Evolutionary conservation across 208 protist genomes (phyloP), one percentile per base, ranked within the genome.

Genomic region (Wallacemonas collosoma): DNA sequence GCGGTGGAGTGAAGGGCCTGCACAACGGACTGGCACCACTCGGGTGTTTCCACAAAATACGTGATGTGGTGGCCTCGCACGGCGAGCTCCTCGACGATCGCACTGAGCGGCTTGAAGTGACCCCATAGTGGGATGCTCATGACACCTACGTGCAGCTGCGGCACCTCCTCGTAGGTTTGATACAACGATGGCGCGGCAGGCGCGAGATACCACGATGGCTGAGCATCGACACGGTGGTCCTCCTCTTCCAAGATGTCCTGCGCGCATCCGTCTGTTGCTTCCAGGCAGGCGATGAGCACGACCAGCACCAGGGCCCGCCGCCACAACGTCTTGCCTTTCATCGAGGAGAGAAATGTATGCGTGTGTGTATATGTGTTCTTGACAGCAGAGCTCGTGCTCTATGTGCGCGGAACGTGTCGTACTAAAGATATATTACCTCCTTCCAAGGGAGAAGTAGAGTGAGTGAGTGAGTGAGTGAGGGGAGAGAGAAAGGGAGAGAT

Each of bases 21-120:
- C 41, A 65, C n/a, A 1, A 76, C 38, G 35, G 63, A 58, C n/a
- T 72, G 41, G 74, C 85, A 89, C 85, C 85, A 89, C 41, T 43
- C 40, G 4, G 48, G 56, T 26, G 75, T 73, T 71, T 90, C 82
- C 17, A 83, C 73, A 61, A 90, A 79, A 12, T 78, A 79, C 2
- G 85, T 79, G 12, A 87, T 79, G 41, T 75, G 74, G 75, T 90
- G 85, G 11, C 85, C 79, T 41, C 85, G 85, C 36, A 64, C 65
- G 2, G 75, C 69, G 11, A 90, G 79, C 45, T 84, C 79, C 56
- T 87, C 85, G 3, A 76, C 82, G 51, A 82, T 66, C 1, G 73
- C 68, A 53, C 72, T 72, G 38, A 90, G 74, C 1, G 82, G 81
- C 35, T 84, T 84, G 55, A 83, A 82, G 63, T 87, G 81, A 0